A percentile compares a stretch with the other conserved stretches of the same genome.
Evolutionary conservation across 2,329 filamentous ascomycete species (phyloP).

Genomic region (Grosmannia clavigera): DNA sequence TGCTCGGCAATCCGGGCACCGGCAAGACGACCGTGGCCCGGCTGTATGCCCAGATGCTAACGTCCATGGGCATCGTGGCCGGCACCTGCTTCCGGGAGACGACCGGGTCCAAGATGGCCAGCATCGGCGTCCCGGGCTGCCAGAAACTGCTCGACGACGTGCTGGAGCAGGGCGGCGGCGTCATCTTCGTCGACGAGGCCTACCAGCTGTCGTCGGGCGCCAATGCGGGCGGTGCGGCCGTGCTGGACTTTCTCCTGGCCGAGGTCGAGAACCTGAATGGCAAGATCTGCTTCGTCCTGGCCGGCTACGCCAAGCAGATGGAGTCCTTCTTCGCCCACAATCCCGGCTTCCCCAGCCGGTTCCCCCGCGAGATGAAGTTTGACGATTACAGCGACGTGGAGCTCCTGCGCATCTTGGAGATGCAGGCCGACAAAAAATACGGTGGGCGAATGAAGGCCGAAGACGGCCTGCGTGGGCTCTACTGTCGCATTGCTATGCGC

Average conservation of each 20-base stretch:
- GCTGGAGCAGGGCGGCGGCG: conserved; percentile 48
- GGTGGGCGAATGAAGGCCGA: conserved; percentile 44
- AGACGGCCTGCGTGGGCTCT: conserved; percentile 45
- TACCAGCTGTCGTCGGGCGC: conserved; percentile 57
- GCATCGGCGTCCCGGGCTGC: conserved; percentile 44
- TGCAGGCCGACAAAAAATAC: conserved; percentile 42
- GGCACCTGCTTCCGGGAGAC: conserved; percentile 51
- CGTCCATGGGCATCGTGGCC: conserved; percentile 47
- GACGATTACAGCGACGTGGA: conserved; percentile 56
- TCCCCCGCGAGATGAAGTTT: conserved; percentile 55
- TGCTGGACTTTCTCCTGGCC: conserved; percentile 58
- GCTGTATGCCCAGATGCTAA: conserved; percentile 48
- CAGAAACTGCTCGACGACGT: conserved; percentile 46
- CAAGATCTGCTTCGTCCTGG: conserved; percentile 59
- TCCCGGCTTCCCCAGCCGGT: conserved; percentile 54
- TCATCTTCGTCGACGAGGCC: conserved; percentile 67
- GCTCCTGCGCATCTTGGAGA: conserved; percentile 46
- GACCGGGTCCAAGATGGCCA: conserved; percentile 54
- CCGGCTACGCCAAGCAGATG: conserved; percentile 65
- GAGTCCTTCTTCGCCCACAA: conserved; percentile 67
- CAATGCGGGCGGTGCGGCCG: conserved; percentile 42
- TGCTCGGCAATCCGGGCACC: conserved; percentile 66
- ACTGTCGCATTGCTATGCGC: conserved; percentile 47
- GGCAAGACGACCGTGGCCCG: conserved; percentile 68
- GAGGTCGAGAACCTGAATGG: conserved; percentile 62